Conservation (phyloP, 2,329 filamentous ascomycete genomes). For the Sporothrix globosa region DNA sequence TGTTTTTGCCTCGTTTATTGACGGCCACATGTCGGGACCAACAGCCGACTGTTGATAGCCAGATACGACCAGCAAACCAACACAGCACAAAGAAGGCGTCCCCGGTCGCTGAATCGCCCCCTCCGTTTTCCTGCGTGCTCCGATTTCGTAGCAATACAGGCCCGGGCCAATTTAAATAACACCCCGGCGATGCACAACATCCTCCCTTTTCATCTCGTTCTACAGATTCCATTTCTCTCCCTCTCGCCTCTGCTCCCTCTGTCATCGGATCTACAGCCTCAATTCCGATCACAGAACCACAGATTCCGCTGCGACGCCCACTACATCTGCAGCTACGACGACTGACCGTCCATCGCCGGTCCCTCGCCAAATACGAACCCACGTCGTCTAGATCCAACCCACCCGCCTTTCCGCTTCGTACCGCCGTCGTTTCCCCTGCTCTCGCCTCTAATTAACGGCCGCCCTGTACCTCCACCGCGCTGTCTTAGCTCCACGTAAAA, state of each 20-base stretch:
- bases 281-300: not conserved
- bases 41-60: not conserved
- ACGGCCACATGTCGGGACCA: not conserved
- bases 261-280: not conserved
- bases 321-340: not conserved
- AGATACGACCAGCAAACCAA: not conserved
- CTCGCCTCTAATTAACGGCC: constrained; percentile 16
- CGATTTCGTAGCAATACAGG: not conserved
- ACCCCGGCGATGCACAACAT: constrained; percentile 4
- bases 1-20: not conserved
- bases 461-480: constrained; percentile 14
- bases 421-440: constrained; percentile 28
- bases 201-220: constrained; percentile 22
- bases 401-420: constrained; percentile 10
- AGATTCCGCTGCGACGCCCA: too few relatives aligned
- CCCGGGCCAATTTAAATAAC: not conserved
- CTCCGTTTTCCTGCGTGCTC: constrained; percentile 2
- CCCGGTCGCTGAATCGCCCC: not conserved
- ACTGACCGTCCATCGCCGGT: not conserved
- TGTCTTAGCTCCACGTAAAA: constrained; percentile 11
- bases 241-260: not conserved
- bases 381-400: constrained; percentile 3
- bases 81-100: not conserved
- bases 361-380: constrained; percentile 10
- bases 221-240: not conserved